Evolutionary conservation across 2,329 filamentous ascomycete species (phyloP), one percentile per base, ranked within the genome.

Genomic region (Fusarium abutilonis): DNA sequence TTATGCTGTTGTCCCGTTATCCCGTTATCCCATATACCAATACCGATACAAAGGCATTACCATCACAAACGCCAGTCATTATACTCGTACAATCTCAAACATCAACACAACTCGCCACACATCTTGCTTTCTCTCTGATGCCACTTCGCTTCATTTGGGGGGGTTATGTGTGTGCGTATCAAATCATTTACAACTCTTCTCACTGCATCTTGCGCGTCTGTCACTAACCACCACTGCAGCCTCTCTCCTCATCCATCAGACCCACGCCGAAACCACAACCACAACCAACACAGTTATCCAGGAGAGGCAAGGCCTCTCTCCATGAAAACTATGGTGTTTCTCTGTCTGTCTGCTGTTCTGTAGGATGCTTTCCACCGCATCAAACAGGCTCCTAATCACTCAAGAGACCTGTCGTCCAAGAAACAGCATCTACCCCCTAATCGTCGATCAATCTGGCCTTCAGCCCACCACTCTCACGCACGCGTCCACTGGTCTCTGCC

Each of bases 401-500:
- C 14, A 31, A 43, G 26, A 31, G 17, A 26, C 38, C 50, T 43
- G 34, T 60, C 52, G 46, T 65, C 59, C 59, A 59, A 52, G 63
- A 68, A 69, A 61, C 53, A 70, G 63, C 66, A 64, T 54, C 60
- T 68, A 53, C 66, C 66, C 64, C 64, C 67, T 39, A 36, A 51
- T 63, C 64, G 56, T 53, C 62, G 60, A 68, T 70, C 68, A 64
- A 65, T 70, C 71, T 68, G 64, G 69, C 67, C 67, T 71, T 70
- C 64, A 71, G 69, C 70, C 72, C 72, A 74, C 72, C 72, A 70
- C 72, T 73, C 66, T 72, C 66, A 64, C 64, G 64, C 66, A 70
- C 68, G 68, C 65, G 53, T 70, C 68, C 68, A 70, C 68, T 70
- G 66, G 66, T 70, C 49, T 54, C 56, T 67, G 64, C 52, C 64